These are phyloP conservation scores for Grosmannia serpens DNA, from an alignment of 2,329 filamentous ascomycete species.

Conservation along the genomic window DNA sequence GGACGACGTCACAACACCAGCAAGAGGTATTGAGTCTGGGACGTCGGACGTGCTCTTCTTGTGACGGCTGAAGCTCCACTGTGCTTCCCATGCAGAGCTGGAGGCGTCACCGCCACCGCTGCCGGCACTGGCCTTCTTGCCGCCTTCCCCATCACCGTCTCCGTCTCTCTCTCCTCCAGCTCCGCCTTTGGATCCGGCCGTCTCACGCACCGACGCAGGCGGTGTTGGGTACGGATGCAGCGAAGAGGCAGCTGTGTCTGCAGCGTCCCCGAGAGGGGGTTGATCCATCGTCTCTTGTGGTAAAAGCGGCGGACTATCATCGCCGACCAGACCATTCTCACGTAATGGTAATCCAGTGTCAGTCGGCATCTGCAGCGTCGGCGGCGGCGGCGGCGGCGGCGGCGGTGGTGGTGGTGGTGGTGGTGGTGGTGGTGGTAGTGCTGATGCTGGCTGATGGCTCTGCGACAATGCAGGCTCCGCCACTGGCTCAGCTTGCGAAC, in stretches of 20 bases:
- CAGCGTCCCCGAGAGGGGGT: not conserved
- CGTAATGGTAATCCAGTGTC: not conserved
- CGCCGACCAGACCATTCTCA: not conserved
- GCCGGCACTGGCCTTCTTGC: slow-evolving; percentile 1
- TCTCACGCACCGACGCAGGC: slow-evolving; percentile 34
- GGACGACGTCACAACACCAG: slow-evolving; percentile 51
- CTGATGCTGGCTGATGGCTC: slow-evolving; percentile 5
- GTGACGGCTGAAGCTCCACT: slow-evolving; percentile 20
- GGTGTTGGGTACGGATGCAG: slow-evolving; percentile 44
- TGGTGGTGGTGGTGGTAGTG: slow-evolving; percentile 12
- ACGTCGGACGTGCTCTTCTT: slow-evolving; percentile 34
- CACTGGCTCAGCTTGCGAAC: not conserved
- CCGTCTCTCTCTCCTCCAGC: not conserved
- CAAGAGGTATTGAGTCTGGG: slow-evolving; percentile 41
- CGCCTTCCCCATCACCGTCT: not conserved
- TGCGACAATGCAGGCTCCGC: not conserved
- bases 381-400: slow-evolving; percentile 10
- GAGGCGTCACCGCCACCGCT: slow-evolving; percentile 17
- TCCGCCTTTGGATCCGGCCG: slow-evolving; percentile 1
- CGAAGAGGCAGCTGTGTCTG: not conserved
- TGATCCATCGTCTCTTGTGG: slow-evolving; percentile 24
- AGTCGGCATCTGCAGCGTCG: not conserved
- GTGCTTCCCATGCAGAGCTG: slow-evolving; percentile 7
- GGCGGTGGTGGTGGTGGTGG: slow-evolving; percentile 7
- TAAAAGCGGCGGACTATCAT: slow-evolving; percentile 21